These are phyloP conservation scores for Teratosphaeria epicoccoides DNA, from an alignment of 2,329 filamentous ascomycete species.

Conservation along the genomic window DNA sequence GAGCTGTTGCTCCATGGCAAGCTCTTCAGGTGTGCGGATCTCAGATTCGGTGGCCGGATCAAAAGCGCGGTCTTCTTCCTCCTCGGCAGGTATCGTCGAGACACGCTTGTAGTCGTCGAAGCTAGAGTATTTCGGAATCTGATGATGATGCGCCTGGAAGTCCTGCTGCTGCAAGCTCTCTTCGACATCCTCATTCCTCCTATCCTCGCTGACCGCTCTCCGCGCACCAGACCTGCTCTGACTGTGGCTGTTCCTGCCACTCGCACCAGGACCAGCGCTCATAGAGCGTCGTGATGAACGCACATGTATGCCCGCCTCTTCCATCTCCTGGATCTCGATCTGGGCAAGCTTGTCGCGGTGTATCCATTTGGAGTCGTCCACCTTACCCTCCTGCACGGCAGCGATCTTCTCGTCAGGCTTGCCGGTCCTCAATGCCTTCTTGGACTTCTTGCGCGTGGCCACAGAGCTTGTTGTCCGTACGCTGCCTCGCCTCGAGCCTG, in stretches of 20 bases:
- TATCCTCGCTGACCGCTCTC: slow-evolving; percentile 16
- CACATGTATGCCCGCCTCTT: slow-evolving; percentile 61
- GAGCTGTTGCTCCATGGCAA: slow-evolving; percentile 44
- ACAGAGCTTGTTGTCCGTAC: slow-evolving; percentile 12
- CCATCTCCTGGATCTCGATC: slow-evolving; percentile 71
- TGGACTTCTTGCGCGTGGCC: slow-evolving; percentile 18
- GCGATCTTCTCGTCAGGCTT: slow-evolving; percentile 4
- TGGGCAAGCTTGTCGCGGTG: slow-evolving; percentile 72
- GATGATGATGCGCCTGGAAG: slow-evolving; percentile 5
- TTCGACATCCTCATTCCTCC: slow-evolving; percentile 11
- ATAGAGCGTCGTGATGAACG: slow-evolving; percentile 44
- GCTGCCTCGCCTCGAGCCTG: slow-evolving; percentile 14
- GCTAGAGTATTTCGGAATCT: slow-evolving; percentile 6
- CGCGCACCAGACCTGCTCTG: slow-evolving; percentile 18
- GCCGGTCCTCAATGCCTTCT: slow-evolving; percentile 15
- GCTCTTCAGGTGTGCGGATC: slow-evolving; percentile 66
- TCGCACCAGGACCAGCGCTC: slow-evolving; percentile 26
- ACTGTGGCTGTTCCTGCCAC: slow-evolving; percentile 32
- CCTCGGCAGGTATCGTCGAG: slow-evolving; percentile 26
- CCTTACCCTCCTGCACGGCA: background rate
- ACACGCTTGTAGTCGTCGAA: slow-evolving; percentile 16
- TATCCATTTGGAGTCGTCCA: slow-evolving; percentile 67
- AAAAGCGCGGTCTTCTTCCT: slow-evolving; percentile 34
- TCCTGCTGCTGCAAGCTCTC: slow-evolving; percentile 6
- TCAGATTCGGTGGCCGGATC: slow-evolving; percentile 52